Conservation (phyloP, 257 asterid genomes). For the Prunella vulgaris region DNA sequence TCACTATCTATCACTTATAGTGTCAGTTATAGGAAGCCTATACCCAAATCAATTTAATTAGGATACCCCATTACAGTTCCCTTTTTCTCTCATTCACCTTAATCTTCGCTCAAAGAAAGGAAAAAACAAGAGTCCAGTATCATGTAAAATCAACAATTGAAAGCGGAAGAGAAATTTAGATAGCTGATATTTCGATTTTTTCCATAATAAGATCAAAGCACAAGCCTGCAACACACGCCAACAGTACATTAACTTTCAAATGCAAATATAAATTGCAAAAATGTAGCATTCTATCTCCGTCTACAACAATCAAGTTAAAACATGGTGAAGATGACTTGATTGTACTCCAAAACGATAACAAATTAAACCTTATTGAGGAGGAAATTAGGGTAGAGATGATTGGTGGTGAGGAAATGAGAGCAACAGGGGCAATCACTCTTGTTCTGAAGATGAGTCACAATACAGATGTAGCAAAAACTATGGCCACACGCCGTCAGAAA, state of each 20-base stretch:
- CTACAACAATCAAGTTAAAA: not conserved
- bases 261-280: not conserved
- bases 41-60: not conserved
- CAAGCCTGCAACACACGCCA: not conserved
- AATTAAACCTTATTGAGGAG: slow-evolving; percentile 72
- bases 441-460: slow-evolving; percentile 73
- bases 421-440: slow-evolving; percentile 94
- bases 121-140: not conserved
- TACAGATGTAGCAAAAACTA: slow-evolving; percentile 90
- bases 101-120: not conserved
- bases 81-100: not conserved
- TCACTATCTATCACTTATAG: not conserved
- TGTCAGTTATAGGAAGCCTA: not conserved
- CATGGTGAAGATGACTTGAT: not conserved
- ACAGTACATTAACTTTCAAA: not conserved
- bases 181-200: not conserved
- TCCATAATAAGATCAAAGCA: not conserved
- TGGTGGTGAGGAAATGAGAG: slow-evolving; percentile 62
- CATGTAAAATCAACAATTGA: not conserved
- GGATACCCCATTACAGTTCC: not conserved
- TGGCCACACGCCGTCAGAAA: slow-evolving; percentile 86
- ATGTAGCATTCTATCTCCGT: not conserved
- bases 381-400: slow-evolving; percentile 77
- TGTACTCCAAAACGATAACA: not conserved
- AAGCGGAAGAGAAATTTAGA: not conserved